Evolutionary conservation across 345 rosid genomes (phyloP).

Genomic region (Hirschfeldia incana): DNA sequence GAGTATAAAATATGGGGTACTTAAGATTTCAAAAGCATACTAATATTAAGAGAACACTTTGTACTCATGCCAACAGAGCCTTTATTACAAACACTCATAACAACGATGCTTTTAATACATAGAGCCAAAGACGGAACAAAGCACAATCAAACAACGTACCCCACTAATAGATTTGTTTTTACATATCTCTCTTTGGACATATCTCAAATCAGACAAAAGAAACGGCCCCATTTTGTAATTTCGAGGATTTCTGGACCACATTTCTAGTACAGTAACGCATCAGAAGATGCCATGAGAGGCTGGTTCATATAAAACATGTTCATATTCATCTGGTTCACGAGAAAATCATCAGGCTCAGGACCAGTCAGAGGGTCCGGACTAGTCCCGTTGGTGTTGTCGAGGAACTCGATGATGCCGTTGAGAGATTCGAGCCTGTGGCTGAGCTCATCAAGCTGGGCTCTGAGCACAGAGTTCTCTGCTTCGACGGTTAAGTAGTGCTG

Average conservation of each 20-base stretch:
- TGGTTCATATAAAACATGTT: conserved; percentile 55
- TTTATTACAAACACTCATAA: conserved; percentile 38
- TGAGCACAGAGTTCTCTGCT: conserved; percentile 75
- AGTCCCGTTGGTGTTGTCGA: conserved; percentile 34
- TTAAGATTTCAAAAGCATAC: neutral
- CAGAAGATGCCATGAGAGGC: conserved; percentile 70
- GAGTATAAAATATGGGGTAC: neutral
- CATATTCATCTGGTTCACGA: conserved; percentile 47
- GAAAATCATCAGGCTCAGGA: conserved; percentile 39
- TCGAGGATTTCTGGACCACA: conserved; percentile 23
- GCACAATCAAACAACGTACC: conserved; percentile 21
- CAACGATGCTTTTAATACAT: conserved; percentile 19
- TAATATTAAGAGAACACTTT: neutral
- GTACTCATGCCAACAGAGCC: conserved; percentile 1
- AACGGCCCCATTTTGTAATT: conserved; percentile 19
- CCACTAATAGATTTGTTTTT: neutral
- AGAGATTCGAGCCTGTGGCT: conserved; percentile 65
- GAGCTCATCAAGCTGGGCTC: conserved; percentile 74
- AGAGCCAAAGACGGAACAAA: conserved; percentile 21
- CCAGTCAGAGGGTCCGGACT: conserved; percentile 26
- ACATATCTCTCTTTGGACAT: conserved; percentile 6
- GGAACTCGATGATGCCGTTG: conserved; percentile 58
- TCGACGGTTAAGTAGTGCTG: conserved; percentile 60
- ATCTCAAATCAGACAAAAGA: conserved; percentile 22
- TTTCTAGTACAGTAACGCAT: conserved; percentile 50